These are phyloP conservation scores for Elaeis oleifera DNA, from an alignment of 202 grass and related monocot species.

Conservation along the genomic window DNA sequence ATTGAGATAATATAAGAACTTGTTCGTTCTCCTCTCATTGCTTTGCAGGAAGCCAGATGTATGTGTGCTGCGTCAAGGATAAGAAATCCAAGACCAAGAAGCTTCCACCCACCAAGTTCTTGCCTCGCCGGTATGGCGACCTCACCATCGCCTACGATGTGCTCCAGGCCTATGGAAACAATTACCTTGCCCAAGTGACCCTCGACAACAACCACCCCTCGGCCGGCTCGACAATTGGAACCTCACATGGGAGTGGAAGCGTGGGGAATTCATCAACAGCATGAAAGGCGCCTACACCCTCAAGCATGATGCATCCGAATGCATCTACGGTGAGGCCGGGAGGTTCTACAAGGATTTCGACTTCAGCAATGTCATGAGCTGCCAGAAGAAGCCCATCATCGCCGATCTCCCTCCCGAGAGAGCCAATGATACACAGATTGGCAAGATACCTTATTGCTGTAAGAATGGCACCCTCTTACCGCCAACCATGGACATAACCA, in stretches of 20 bases:
- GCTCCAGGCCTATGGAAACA: constrained; percentile 51
- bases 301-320: constrained; percentile 46
- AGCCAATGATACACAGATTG: constrained; percentile 59
- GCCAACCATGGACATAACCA: constrained; percentile 49
- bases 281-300: constrained; percentile 90
- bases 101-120: constrained; percentile 36
- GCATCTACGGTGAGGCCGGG: constrained; percentile 62
- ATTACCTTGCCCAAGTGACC: constrained; percentile 76
- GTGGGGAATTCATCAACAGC: constrained; percentile 78
- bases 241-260: constrained; percentile 91
- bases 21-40: no score
- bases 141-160: constrained; percentile 92
- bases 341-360: constrained; percentile 61
- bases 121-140: constrained; percentile 50
- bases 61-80: constrained; percentile 70
- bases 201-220: constrained; percentile 84
- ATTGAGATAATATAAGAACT: no score
- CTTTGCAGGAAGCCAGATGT: constrained; percentile 31
- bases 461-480: constrained; percentile 91
- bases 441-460: constrained; percentile 84
- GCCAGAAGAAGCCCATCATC: constrained; percentile 78
- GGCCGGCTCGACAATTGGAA: constrained; percentile 95
- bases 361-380: constrained; percentile 69
- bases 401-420: constrained; percentile 85
- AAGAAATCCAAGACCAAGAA: constrained; percentile 64